Evolutionary conservation across 169 alveolate species (phyloP), one percentile per base, ranked within the genome.

Genomic region (Pseudocohnilembus persalinus): DNA sequence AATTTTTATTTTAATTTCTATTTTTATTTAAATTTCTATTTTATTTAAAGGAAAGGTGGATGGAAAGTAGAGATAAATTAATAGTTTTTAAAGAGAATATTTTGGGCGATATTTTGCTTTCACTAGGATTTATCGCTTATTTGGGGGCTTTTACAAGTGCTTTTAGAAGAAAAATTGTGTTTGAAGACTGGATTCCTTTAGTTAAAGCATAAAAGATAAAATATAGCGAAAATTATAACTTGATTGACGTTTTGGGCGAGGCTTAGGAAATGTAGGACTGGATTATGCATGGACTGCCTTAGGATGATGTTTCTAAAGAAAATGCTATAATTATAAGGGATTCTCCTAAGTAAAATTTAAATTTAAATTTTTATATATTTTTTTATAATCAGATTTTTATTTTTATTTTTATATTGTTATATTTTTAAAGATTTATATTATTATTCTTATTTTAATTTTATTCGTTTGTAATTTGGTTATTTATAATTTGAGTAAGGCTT

Each of bases 61-160:
- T 76, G 0, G 90, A 92, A 49, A 83, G 88, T 72, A 88, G 92
- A 31, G 89, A 81, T 65, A 87, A 68, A 31, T 31, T 87, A 29
- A 63, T 29, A 83, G 82, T 49, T 15, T 76, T 83, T 31, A 81
- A 74, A 24, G 76, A 80, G 31, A 88, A 74, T 20, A 81, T 96
- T 20, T 91, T 93, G 34, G 98, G 98, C 25, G 98, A 96, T 86
- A 92, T 96, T 34, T 77, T 96, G 31, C 84, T 96, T 29, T 88
- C 96, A 1, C 92, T 96, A 29, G 98, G 97, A 73, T 89, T 92
- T 75, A 93, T 96, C 76, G 94, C 98, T 30, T 96, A 96, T 83
- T 88, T 95, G 75, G 98, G 98, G 27, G 97, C 96, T 11, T 95
- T 96, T 81, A 88, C 96, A 0, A 82, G 86, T 29, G 83, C 92